Evolutionary conservation across 2,329 filamentous ascomycete genomes (phyloP).

Genomic region (Lachnellula hyalina): DNA sequence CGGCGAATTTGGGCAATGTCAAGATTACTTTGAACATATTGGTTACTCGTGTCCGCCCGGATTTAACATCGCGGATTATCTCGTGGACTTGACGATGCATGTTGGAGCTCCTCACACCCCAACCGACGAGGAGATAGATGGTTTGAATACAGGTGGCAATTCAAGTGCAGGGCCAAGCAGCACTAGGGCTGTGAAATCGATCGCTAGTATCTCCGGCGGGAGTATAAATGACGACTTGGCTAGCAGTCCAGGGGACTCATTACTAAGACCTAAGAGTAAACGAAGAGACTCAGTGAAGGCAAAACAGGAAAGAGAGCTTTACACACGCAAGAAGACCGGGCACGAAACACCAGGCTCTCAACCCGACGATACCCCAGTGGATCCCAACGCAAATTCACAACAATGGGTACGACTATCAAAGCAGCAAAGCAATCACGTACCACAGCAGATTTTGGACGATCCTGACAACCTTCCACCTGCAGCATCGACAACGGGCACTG

Average conservation of each 20-base stretch:
- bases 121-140: slow-evolving; percentile 50
- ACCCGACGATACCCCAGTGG: slow-evolving; percentile 49
- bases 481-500: slow-evolving; percentile 58
- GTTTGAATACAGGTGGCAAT: slow-evolving; percentile 59
- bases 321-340: slow-evolving; percentile 69
- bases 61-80: slow-evolving; percentile 97
- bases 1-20: slow-evolving; percentile 81
- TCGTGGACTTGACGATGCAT: slow-evolving; percentile 97
- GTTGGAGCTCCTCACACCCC: slow-evolving; percentile 57
- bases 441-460: slow-evolving; percentile 64
- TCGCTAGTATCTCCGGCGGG: slow-evolving; percentile 73
- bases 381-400: slow-evolving; percentile 42
- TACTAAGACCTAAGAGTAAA: slow-evolving; percentile 60
- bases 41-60: slow-evolving; percentile 92
- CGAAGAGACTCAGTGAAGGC: slow-evolving; percentile 76
- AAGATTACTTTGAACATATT: slow-evolving; percentile 85
- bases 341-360: slow-evolving; percentile 59
- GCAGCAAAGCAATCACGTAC: slow-evolving; percentile 45
- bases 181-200: slow-evolving; percentile 81
- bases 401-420: slow-evolving; percentile 56
- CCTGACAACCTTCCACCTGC: slow-evolving; percentile 55
- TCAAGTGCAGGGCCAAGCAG: slow-evolving; percentile 76
- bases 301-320: slow-evolving; percentile 86
- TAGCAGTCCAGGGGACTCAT: slow-evolving; percentile 55
- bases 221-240: slow-evolving; percentile 59